Evolutionary conservation across 257 asterid species (phyloP).

Genomic region (Galeopsis tetrahit): DNA sequence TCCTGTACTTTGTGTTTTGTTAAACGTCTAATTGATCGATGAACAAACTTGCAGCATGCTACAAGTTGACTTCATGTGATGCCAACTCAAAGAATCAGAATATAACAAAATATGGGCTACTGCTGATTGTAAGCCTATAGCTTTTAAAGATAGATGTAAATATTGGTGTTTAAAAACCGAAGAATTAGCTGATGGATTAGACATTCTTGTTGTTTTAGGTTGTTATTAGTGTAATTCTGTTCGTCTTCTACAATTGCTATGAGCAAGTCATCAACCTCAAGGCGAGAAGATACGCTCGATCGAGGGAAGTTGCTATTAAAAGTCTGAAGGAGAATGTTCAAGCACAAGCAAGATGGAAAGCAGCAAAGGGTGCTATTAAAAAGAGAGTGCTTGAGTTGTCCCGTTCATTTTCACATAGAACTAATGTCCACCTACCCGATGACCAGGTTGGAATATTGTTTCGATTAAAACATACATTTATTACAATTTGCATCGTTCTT

Average conservation of each 20-base stretch:
- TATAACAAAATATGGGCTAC: constrained; percentile 70
- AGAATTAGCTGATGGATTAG: neutral
- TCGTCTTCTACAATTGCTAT: constrained; percentile 71
- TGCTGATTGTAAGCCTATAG: constrained; percentile 72
- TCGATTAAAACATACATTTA: constrained; percentile 16
- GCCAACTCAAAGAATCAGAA: constrained; percentile 62
- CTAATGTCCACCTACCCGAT: neutral
- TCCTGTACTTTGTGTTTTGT: neutral
- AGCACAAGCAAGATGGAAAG: constrained; percentile 76
- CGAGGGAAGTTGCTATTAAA: constrained; percentile 85
- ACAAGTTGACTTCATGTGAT: constrained; percentile 68
- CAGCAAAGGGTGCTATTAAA: constrained; percentile 65
- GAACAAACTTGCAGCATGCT: constrained; percentile 64
- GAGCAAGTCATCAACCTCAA: constrained; percentile 63
- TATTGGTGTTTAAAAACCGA: neutral
- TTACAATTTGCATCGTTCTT: constrained; percentile 22
- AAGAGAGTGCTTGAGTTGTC: constrained; percentile 64
- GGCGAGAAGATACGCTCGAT: constrained; percentile 70
- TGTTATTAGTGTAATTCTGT: constrained; percentile 57
- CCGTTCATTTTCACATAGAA: constrained; percentile 55
- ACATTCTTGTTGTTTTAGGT: constrained; percentile 49
- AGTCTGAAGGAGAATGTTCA: constrained; percentile 68
- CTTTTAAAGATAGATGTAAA: neutral
- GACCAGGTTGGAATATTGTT: constrained; percentile 42
- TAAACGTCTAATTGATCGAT: neutral